A percentile compares a stretch with the other conserved stretches of the same genome.
Conservation (phyloP, 2,329 filamentous ascomycete genomes). For the Fusarium abutilonis region DNA sequence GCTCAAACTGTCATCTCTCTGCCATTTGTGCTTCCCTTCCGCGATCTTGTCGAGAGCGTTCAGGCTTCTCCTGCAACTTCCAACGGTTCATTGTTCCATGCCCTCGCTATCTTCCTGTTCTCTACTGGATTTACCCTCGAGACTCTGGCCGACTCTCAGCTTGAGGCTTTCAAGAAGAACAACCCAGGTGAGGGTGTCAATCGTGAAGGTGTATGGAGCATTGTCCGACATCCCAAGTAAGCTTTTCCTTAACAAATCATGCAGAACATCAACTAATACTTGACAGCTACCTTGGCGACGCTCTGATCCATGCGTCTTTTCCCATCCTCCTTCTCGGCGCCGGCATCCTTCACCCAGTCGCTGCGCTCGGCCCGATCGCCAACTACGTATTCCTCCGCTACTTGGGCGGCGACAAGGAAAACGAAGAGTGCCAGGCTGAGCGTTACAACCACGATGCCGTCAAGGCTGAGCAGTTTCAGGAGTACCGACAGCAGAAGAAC, state of each 20-base stretch:
- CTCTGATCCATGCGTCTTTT: conserved; percentile 11
- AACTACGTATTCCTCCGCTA: conserved; percentile 23
- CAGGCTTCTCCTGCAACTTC: conserved; percentile 15
- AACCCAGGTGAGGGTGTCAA: neutral
- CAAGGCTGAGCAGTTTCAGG: neutral
- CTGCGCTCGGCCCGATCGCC: conserved; percentile 3
- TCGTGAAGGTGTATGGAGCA: conserved; percentile 17
- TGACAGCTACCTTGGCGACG: conserved; percentile 10
- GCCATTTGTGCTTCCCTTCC: conserved; percentile 19
- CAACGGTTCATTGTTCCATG: neutral
- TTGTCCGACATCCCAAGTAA: conserved; percentile 29
- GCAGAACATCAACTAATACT: neutral
- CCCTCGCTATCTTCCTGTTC: conserved; percentile 9
- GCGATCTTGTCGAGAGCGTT: neutral
- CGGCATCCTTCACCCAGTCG: conserved; percentile 5
- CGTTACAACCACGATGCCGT: conserved; percentile 13
- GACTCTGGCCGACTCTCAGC: conserved; percentile 8
- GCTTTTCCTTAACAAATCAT: accelerated
- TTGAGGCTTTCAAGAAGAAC: conserved; percentile 16
- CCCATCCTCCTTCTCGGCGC: conserved; percentile 12
- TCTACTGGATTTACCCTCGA: conserved; percentile 9
- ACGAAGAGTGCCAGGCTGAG: conserved; percentile 9
- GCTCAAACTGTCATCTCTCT: conserved; percentile 20
- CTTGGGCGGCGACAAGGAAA: conserved; percentile 11
- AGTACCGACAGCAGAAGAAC: conserved; percentile 18